phyloP scores from a whole-genome alignment of 345 rosid genomes.

The Salix arbutifolia region DNA sequence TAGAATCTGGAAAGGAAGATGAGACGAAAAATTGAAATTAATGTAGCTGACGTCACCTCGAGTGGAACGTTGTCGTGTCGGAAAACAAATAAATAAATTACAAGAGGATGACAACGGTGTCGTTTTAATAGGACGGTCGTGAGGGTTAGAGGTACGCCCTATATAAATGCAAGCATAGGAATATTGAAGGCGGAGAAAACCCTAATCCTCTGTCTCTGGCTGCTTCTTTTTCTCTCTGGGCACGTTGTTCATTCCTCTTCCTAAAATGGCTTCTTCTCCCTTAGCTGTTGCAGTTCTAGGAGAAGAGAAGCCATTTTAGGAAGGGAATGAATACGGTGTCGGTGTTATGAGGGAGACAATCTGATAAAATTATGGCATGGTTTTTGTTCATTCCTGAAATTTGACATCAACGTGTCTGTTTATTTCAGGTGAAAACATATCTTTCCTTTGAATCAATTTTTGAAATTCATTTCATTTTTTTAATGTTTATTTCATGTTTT shows the following conservation, averaged over 20 bases:
- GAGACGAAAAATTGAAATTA: no score
- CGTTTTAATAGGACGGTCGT: no score
- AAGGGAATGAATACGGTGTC: conserved; percentile 15
- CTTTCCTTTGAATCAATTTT: background rate
- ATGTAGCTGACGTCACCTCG: no score
- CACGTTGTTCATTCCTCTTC: conserved; percentile 18
- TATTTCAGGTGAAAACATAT: background rate
- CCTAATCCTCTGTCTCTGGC: background rate
- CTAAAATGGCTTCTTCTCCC: conserved; percentile 10
- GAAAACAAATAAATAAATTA: no score
- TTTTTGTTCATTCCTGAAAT: no score
- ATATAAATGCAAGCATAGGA: background rate
- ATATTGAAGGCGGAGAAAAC: background rate
- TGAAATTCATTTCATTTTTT: background rate
- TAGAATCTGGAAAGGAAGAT: no score
- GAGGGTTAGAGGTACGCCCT: no score
- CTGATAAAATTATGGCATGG: background rate
- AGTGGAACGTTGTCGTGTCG: no score
- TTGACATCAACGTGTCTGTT: background rate
- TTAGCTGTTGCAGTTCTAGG: background rate
- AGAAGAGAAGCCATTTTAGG: conserved; percentile 14
- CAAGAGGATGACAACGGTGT: no score
- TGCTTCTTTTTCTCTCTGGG: background rate
- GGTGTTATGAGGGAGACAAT: background rate
- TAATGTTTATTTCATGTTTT: background rate